Conservation (phyloP, 192 early-diverging fungal species). For the Entomortierella lignicola region DNA sequence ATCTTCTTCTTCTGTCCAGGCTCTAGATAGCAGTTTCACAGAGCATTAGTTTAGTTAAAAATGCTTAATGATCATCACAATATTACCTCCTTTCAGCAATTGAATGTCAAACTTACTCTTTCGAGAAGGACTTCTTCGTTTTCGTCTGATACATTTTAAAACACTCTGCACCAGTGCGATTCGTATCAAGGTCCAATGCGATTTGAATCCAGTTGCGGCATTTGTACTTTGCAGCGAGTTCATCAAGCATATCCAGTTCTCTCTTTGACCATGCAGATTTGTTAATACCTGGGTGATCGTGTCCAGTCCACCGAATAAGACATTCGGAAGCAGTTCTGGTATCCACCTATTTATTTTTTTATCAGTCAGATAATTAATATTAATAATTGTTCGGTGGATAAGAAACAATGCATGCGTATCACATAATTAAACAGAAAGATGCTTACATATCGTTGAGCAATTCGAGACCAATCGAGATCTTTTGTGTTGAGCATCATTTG, state of each 20-base stretch:
- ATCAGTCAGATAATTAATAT: too few relatives aligned
- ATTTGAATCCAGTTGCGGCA: slow-evolving; percentile 75
- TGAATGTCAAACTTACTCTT: slow-evolving; percentile 9
- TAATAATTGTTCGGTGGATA: too few relatives aligned
- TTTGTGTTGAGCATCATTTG: slow-evolving; percentile 44
- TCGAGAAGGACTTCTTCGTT: slow-evolving; percentile 37
- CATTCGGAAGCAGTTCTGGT: slow-evolving; percentile 75
- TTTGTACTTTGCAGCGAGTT: slow-evolving; percentile 57
- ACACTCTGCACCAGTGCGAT: slow-evolving; percentile 79
- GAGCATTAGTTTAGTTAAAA: slow-evolving; percentile 3
- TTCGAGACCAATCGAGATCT: slow-evolving; percentile 41
- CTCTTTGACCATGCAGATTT: slow-evolving; percentile 70
- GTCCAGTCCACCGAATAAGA: slow-evolving; percentile 81
- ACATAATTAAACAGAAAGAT: not conserved
- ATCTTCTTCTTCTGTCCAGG: slow-evolving; percentile 81
- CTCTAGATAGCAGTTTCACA: slow-evolving; percentile 38
- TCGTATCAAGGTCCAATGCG: slow-evolving; percentile 69
- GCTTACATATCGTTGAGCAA: slow-evolving; percentile 46
- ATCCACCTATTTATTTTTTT: slow-evolving; percentile 57
- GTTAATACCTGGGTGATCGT: slow-evolving; percentile 84
- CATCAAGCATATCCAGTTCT: slow-evolving; percentile 63
- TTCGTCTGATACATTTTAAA: slow-evolving; percentile 74
- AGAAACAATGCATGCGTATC: too few relatives aligned
- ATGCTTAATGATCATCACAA: not conserved
- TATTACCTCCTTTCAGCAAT: not conserved